Base-by-base conservation (phyloP, 352 stramenopile species). In the Plasmopara viticola region DNA sequence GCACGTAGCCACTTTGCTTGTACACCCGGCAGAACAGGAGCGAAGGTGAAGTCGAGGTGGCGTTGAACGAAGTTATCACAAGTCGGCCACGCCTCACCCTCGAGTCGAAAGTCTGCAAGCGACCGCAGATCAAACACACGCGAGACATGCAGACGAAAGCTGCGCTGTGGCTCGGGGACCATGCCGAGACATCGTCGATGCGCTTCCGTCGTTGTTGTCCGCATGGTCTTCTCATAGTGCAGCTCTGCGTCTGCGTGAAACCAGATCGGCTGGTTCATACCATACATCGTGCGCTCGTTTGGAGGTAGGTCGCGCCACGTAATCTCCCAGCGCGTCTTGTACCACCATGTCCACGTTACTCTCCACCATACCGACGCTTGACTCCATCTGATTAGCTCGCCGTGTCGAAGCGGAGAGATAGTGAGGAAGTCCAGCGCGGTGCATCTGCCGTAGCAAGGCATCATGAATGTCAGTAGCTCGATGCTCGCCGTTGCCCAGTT, bases 1-100 rank as follows among this genome's bases (percentile, higher is more conserved):
- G 13, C 17, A 14, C 39, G 39, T 15, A 44, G 39, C 39, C 39
- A 44, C 17, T 44, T 44, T 25, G 39, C 39, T 15, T 44, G 39
- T 15, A 30, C 14, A 44, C 39, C 39, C 9, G 39, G 39, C 25
- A 15, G 20, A 5, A 25, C 25, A 13, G n/a, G 25, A 15, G 14
- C n/a, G 39, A 44, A 17, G 6, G 37, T 42, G 37, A 42, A 42
- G 37, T 42, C 12, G 0, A 42, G 13, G 25, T 44, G 39, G 10
- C 17, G 15, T 9, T 44, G n/a, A 13, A 44, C 39, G 6, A 44
- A 44, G 10, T 44, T 15, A 29, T 44, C 9, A 12, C 28, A 15
- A 14, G 17, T 30, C 17, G 39, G 20, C 25, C 25, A 47, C 25
- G 42, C 42, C 13, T n/a, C 15, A 20, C 20, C 42, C 14, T 47